phyloP scores from a whole-genome alignment of 176 grass and related monocot species.

The Cenchrus americanus region DNA sequence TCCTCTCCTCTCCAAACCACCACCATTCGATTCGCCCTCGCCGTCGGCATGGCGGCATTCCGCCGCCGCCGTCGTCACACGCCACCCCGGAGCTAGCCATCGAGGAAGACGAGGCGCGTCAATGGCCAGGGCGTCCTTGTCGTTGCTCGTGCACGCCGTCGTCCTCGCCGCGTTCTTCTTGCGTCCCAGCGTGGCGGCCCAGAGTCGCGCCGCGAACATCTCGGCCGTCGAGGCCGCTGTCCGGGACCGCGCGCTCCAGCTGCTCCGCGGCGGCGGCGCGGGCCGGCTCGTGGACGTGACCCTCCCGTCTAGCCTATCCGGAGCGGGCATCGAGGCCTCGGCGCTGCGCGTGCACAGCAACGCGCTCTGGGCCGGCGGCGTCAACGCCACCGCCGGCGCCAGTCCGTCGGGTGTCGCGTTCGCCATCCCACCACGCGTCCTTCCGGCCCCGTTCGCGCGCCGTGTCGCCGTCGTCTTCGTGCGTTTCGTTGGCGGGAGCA shows the following conservation, averaged over 20 bases:
- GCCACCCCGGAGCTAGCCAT: background rate
- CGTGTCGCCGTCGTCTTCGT: conserved; percentile 53
- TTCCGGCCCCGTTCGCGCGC: conserved; percentile 48
- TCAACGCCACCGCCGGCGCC: conserved; percentile 26
- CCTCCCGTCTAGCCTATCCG: conserved; percentile 4
- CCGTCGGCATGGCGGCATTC: conserved; percentile 45
- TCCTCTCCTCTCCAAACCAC: conserved; percentile 24
- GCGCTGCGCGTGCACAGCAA: conserved; percentile 53
- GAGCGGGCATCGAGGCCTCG: conserved; percentile 8
- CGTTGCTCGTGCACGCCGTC: conserved; percentile 6
- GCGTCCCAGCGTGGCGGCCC: background rate
- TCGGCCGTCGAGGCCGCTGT: conserved; percentile 40
- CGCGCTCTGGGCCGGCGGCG: conserved; percentile 47
- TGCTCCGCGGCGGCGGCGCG: conserved; percentile 44
- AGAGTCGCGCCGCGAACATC: conserved; percentile 8
- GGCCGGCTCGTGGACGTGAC: conserved; percentile 34
- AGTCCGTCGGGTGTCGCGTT: background rate
- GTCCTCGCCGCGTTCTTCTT: conserved; percentile 3
- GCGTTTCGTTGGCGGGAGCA: conserved; percentile 22
- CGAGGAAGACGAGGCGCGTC: background rate
- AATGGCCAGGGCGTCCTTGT: conserved; percentile 16
- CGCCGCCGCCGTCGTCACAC: conserved; percentile 21
- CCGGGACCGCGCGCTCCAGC: conserved; percentile 51
- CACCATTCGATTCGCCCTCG: background rate
- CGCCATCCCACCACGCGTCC: conserved; percentile 46